phyloP scores from a whole-genome alignment of 176 grass and related monocot species.

The Rhynchospora tenuis region DNA sequence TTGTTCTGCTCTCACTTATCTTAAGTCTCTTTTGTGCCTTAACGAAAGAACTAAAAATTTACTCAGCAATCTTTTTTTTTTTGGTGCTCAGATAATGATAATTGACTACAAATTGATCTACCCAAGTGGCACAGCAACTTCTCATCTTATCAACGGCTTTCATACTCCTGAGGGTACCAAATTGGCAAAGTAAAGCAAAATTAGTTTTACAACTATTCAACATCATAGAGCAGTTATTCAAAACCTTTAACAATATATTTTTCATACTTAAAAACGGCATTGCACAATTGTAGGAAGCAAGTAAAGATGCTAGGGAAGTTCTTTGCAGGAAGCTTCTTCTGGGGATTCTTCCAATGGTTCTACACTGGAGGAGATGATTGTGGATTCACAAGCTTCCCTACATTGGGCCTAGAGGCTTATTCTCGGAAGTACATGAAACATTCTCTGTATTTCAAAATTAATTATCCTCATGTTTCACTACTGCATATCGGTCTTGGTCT shows the following conservation, averaged over 20 bases:
- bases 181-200: constrained; percentile 58
- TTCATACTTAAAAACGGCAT: background rate
- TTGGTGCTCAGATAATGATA: constrained; percentile 86
- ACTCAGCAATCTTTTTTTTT: constrained; percentile 1
- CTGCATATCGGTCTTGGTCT: too few relatives aligned
- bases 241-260: background rate
- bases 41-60: background rate
- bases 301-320: constrained; percentile 74
- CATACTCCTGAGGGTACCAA: constrained; percentile 69
- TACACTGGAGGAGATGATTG: constrained; percentile 66
- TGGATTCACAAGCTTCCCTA: constrained; percentile 73
- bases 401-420: constrained; percentile 70
- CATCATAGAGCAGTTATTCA: background rate
- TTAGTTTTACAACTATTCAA: background rate
- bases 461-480: too few relatives aligned
- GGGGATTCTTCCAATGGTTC: constrained; percentile 96
- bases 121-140: constrained; percentile 73
- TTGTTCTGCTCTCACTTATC: constrained; percentile 6
- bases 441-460: background rate
- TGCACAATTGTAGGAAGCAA: constrained; percentile 59
- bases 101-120: constrained; percentile 82
- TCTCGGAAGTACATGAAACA: constrained; percentile 27
- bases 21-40: background rate
- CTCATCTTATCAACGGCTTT: constrained; percentile 83
- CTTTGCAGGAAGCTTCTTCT: constrained; percentile 63